Percentiles rank a stretch among this genome's conserved stretches.
These are phyloP conservation scores for thale cress (Arabidopsis thaliana) DNA, from an alignment of 345 rosid genomes.

Conservation along the genomic window DNA sequence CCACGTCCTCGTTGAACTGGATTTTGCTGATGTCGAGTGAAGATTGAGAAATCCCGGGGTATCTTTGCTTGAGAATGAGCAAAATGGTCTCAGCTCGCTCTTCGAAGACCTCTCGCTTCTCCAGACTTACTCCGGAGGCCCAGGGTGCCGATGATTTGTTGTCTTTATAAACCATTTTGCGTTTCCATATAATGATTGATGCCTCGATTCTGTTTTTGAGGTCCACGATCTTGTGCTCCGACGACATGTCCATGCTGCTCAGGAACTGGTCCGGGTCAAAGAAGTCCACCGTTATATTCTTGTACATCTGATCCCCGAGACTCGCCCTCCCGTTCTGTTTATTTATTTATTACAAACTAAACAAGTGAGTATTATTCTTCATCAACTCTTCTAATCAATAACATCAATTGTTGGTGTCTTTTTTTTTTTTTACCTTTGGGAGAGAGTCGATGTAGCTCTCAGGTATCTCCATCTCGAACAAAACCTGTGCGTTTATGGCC, in stretches of 20 bases:
- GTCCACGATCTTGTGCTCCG: conserved; percentile 93
- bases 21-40: conserved; percentile 89
- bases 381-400: background rate
- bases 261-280: conserved; percentile 91
- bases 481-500: conserved; percentile 92
- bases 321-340: conserved; percentile 87
- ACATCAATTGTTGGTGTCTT: background rate
- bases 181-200: conserved; percentile 90
- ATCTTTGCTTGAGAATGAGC: conserved; percentile 74
- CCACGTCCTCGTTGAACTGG: conserved; percentile 80
- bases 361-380: background rate
- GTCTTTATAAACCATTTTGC: conserved; percentile 89
- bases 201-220: conserved; percentile 96
- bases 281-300: conserved; percentile 76
- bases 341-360: background rate
- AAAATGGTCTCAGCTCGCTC: conserved; percentile 90
- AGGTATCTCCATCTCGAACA: conserved; percentile 91
- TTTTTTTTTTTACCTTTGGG: conserved; percentile 65
- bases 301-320: conserved; percentile 84
- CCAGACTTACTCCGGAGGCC: conserved; percentile 82
- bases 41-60: conserved; percentile 89
- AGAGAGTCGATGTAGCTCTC: conserved; percentile 91
- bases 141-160: conserved; percentile 64
- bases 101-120: conserved; percentile 92
- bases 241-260: conserved; percentile 72